These are phyloP conservation scores for Pseudonitzschia multiseries DNA, from an alignment of 108 stramenopile genomes.

Conservation along the genomic window DNA sequence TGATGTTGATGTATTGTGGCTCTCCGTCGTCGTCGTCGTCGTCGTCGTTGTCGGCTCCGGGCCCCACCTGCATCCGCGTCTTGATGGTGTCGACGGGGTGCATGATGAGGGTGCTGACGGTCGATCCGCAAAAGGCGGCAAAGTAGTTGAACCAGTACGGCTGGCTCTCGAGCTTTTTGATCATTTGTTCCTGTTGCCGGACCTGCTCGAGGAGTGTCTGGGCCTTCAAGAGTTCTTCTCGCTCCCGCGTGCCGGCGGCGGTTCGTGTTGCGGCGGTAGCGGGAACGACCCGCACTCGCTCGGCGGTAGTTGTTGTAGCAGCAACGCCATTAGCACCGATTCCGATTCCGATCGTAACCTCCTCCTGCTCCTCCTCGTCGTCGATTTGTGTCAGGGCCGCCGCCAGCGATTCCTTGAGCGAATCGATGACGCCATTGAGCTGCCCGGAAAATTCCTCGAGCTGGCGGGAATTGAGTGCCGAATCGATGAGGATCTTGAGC, in stretches of 20 bases:
- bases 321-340: background rate
- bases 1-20: background rate
- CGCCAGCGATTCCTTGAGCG: background rate
- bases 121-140: constrained; percentile 34
- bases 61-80: constrained; percentile 26
- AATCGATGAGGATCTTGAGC: constrained; percentile 16
- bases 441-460: constrained; percentile 23
- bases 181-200: constrained; percentile 10
- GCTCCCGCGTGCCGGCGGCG: background rate
- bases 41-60: constrained; percentile 13
- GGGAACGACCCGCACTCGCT: too few species aligned
- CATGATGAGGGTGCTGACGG: constrained; percentile 34
- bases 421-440: constrained; percentile 21
- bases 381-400: background rate
- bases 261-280: background rate
- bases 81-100: constrained; percentile 56
- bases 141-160: constrained; percentile 46
- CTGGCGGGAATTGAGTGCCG: constrained; percentile 14
- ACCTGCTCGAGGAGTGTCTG: constrained; percentile 15
- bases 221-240: constrained; percentile 20
- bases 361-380: background rate
- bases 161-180: constrained; percentile 24
- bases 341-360: background rate
- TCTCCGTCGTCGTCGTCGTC: constrained; percentile 13
- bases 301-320: background rate